Evolutionary conservation across 2,329 filamentous ascomycete genomes (phyloP).

Genomic region (Delphinella strobiligena): DNA sequence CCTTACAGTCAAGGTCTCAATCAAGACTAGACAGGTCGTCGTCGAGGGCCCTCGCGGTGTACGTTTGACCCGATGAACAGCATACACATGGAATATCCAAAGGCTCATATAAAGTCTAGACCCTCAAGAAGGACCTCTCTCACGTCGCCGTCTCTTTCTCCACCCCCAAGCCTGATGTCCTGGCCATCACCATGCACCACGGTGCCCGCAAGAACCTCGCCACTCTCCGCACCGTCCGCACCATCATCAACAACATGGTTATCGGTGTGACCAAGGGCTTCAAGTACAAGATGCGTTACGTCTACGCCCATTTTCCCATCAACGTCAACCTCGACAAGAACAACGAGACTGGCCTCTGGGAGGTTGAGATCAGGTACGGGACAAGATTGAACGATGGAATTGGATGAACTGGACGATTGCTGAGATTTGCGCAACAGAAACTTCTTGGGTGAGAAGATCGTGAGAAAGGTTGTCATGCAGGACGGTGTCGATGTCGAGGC

Average conservation of each 20-base stretch:
- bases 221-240: slow-evolving; percentile 93
- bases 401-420: slow-evolving; percentile 3
- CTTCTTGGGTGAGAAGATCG: slow-evolving; percentile 99
- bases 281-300: slow-evolving; percentile 99
- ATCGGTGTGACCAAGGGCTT: slow-evolving; percentile 97
- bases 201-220: slow-evolving; percentile 96
- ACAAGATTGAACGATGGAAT: slow-evolving; percentile 1
- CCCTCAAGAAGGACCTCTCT: slow-evolving; percentile 83
- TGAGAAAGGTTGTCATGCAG: slow-evolving; percentile 82
- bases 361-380: slow-evolving; percentile 96
- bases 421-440: slow-evolving; percentile 47
- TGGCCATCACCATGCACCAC: slow-evolving; percentile 98
- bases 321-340: slow-evolving; percentile 99
- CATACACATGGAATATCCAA: slow-evolving; percentile 1
- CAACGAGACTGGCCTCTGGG: slow-evolving; percentile 70
- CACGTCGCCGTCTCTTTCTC: slow-evolving; percentile 96
- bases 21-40: slow-evolving; percentile 93
- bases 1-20: slow-evolving; percentile 79
- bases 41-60: slow-evolving; percentile 88
- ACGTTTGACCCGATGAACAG: slow-evolving; percentile 22
- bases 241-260: slow-evolving; percentile 97
- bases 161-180: slow-evolving; percentile 69
- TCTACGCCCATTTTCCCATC: slow-evolving; percentile 99
- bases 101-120: slow-evolving; percentile 14
- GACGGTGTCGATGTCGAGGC: slow-evolving; percentile 80